phyloP scores from a whole-genome alignment of 1,139 yeast species.

The Wickerhamomyces sp. region DNA sequence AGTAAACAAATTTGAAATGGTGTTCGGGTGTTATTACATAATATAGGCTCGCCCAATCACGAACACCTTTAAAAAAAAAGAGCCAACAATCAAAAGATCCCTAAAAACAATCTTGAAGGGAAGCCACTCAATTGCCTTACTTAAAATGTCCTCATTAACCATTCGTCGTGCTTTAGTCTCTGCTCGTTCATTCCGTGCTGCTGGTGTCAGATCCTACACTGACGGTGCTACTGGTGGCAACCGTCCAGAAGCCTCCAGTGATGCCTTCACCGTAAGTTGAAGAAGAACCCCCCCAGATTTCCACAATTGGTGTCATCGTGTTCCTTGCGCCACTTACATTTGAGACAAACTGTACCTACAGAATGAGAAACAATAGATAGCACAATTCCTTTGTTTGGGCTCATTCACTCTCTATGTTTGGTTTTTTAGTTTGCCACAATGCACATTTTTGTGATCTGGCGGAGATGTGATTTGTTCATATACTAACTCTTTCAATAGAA shows the following conservation, averaged over 20 bases:
- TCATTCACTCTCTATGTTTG: no score
- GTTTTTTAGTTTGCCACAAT: no score
- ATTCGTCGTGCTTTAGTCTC: constrained; percentile 33
- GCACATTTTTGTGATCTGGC: no score
- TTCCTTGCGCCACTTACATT: not conserved
- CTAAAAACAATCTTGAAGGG: not conserved
- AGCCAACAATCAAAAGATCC: not conserved
- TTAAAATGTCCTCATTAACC: constrained; percentile 24
- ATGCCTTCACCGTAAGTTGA: constrained; percentile 44
- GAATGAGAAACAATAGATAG: no score
- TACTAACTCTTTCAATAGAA: constrained; percentile 28
- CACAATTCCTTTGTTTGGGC: no score
- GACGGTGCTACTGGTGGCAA: constrained; percentile 54
- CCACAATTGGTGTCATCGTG: not conserved
- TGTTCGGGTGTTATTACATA: constrained; percentile 11
- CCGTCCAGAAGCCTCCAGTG: constrained; percentile 44
- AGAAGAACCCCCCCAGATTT: no score
- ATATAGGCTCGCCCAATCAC: constrained; percentile 9
- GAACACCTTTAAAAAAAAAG: constrained; percentile 1
- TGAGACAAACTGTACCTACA: no score
- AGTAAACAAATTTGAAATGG: not conserved
- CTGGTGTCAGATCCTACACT: constrained; percentile 38
- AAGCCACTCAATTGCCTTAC: not conserved
- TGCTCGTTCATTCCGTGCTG: constrained; percentile 28
- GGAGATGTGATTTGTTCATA: no score